Evolutionary conservation across 345 rosid genomes (phyloP), one percentile per base, ranked within the genome.

Genomic region (Populus deltoides): DNA sequence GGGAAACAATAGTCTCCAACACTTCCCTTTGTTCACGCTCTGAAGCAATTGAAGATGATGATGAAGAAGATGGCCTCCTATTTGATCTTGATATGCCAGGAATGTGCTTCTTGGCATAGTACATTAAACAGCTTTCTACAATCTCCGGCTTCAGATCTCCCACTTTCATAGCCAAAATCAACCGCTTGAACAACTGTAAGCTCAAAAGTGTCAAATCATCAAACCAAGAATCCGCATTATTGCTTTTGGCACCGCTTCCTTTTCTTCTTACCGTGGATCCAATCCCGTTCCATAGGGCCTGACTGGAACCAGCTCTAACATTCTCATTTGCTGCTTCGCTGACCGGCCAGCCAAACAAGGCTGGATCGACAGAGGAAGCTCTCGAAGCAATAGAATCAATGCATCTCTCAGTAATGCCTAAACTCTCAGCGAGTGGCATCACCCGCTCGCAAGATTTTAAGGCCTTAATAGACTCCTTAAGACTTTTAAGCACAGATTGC

Each of bases 271-370:
- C 51, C 41, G 80, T 86, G 24, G 85, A 78, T 41, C 92, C 93
- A 71, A 88, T 87, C 38, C 90, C 92, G 67, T 89, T 83, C 89
- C 91, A 85, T 33, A 86, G 80, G 3, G 85, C 83, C 62, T 83
- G 86, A 68, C 82, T 87, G 68, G 87, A 72, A 17, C 81, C 51
- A 3, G 75, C 69, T 66, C 66, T 74, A 7, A 75, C 68, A 8
- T 77, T 84, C 38, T 83, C 84, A 2, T 43, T 29, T 16, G 49
- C 51, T 35, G 77, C 89, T 38, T 88, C 94, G 63, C 77, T 90
- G 7, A 96, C 97, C 0, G 99, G 99, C 99, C 99, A 93, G 18
- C 99, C 99, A 68, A 93, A 91, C 68, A 93, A 80, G 0, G 93
- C 78, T 0, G 92, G 93, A 75, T 93, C 97, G 5, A 92, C 86